Conservation (phyloP, 202 grass and related monocot genomes). For the Setaria italica region DNA sequence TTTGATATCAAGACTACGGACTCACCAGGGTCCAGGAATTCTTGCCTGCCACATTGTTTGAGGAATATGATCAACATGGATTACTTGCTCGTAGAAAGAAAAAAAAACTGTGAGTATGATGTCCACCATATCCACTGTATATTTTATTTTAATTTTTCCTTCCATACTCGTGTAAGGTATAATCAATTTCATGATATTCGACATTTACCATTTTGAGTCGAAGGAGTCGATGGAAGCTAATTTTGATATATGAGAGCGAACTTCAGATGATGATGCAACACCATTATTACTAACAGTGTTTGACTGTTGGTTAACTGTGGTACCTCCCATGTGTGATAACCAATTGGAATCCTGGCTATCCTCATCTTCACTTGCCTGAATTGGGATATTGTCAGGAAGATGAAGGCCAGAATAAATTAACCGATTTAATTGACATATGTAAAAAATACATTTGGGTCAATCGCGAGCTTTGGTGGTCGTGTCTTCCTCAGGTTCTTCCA, state of each 20-base stretch:
- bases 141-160: slow-evolving; percentile 29
- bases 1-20: slow-evolving; percentile 93
- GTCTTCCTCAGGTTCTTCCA: slow-evolving; percentile 80
- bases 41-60: slow-evolving; percentile 74
- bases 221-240: slow-evolving; percentile 98
- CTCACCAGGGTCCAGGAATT: slow-evolving; percentile 88
- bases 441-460: slow-evolving; percentile 67
- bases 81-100: slow-evolving; percentile 32
- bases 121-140: background rate
- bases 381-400: slow-evolving; percentile 30
- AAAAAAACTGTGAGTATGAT: slow-evolving; percentile 26
- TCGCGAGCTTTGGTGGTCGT: slow-evolving; percentile 61
- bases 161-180: slow-evolving; percentile 42
- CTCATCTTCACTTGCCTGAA: slow-evolving; percentile 80
- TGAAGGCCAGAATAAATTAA: slow-evolving; percentile 8
- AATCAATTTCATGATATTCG: slow-evolving; percentile 23
- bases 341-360: slow-evolving; percentile 76
- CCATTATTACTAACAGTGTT: slow-evolving; percentile 55
- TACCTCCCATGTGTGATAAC: slow-evolving; percentile 68
- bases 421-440: slow-evolving; percentile 30
- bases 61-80: slow-evolving; percentile 40
- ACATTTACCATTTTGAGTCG: slow-evolving; percentile 94
- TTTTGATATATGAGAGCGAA: slow-evolving; percentile 71
- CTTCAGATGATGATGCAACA: slow-evolving; percentile 81
- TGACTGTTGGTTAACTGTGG: slow-evolving; percentile 52